phyloP scores from a whole-genome alignment of 129 eudicot genomes.

The Centaurea solstitialis region DNA sequence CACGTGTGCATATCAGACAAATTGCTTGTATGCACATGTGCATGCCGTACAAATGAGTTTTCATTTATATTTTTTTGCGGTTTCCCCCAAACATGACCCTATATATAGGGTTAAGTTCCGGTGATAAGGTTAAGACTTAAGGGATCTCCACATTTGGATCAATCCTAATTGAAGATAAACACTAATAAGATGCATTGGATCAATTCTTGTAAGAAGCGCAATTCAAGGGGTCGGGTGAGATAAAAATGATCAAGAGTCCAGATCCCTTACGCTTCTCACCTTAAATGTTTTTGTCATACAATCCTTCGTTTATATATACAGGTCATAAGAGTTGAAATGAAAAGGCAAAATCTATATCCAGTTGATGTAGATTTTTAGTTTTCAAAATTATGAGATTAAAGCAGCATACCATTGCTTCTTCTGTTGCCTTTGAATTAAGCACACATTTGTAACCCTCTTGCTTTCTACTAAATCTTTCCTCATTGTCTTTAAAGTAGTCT shows the following conservation, averaged over 20 bases:
- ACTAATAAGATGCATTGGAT: too few relatives aligned
- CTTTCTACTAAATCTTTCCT: conserved; percentile 25
- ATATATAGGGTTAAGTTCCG: too few relatives aligned
- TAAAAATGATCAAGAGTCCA: too few relatives aligned
- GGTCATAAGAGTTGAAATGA: background rate
- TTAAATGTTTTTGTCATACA: too few relatives aligned
- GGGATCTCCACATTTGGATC: too few relatives aligned
- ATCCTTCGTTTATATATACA: background rate
- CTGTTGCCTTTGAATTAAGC: conserved; percentile 71
- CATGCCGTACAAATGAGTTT: background rate
- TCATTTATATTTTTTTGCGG: background rate
- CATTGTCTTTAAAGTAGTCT: conserved; percentile 51
- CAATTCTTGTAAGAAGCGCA: too few relatives aligned
- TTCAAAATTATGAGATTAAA: background rate
- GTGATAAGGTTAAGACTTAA: too few relatives aligned
- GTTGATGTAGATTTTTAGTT: background rate
- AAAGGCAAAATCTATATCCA: background rate
- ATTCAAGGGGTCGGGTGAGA: too few relatives aligned
- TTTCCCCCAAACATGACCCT: background rate
- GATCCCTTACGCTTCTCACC: too few relatives aligned
- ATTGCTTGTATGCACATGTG: background rate
- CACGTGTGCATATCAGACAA: background rate
- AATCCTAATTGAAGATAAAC: too few relatives aligned
- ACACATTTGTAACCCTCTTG: conserved; percentile 58
- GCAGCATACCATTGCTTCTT: conserved; percentile 67